These are phyloP conservation scores for Penicillium coprophilum DNA, from an alignment of 495 filamentous ascomycete species.

Conservation along the genomic window DNA sequence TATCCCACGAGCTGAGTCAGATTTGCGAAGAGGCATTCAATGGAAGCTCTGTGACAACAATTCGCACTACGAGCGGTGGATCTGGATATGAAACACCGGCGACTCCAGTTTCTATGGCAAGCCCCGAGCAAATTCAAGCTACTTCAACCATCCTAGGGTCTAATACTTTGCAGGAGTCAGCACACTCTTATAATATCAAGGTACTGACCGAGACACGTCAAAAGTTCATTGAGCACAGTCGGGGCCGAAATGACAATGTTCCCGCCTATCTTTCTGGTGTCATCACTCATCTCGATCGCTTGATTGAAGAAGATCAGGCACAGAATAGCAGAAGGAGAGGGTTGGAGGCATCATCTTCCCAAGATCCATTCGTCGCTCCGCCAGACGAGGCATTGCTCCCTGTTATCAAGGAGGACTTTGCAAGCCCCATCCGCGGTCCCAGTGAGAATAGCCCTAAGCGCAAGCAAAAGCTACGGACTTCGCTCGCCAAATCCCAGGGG, in stretches of 20 bases:
- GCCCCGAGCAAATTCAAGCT: conserved; percentile 27
- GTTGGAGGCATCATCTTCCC: conserved; percentile 34
- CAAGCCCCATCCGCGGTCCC: conserved; percentile 15
- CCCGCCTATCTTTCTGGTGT: conserved; percentile 56
- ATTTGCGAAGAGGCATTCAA: conserved; percentile 85
- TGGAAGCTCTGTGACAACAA: conserved; percentile 58
- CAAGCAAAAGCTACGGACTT: conserved; percentile 7
- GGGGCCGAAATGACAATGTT: conserved; percentile 37
- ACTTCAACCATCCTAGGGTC: conserved; percentile 1
- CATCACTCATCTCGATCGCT: conserved; percentile 60
- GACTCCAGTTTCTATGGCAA: conserved; percentile 47
- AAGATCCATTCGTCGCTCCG: conserved; percentile 53
- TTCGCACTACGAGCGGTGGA: conserved; percentile 43
- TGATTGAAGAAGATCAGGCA: conserved; percentile 51
- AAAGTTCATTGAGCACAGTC: conserved; percentile 49
- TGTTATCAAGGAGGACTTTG: conserved; percentile 52
- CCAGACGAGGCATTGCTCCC: conserved; percentile 45
- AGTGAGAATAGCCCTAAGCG: conserved; percentile 8
- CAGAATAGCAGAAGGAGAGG: conserved; percentile 4
- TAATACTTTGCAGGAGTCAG: conserved; percentile 9
- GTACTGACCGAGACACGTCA: conserved; percentile 59
- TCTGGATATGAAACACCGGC: conserved; percentile 53
- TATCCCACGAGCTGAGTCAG: conserved; percentile 65
- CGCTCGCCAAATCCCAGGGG: conserved; percentile 28
- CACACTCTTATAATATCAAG: conserved; percentile 45